Evolutionary conservation across 2,329 filamentous ascomycete species (phyloP).

Genomic region (Cladophialophora carrionii): DNA sequence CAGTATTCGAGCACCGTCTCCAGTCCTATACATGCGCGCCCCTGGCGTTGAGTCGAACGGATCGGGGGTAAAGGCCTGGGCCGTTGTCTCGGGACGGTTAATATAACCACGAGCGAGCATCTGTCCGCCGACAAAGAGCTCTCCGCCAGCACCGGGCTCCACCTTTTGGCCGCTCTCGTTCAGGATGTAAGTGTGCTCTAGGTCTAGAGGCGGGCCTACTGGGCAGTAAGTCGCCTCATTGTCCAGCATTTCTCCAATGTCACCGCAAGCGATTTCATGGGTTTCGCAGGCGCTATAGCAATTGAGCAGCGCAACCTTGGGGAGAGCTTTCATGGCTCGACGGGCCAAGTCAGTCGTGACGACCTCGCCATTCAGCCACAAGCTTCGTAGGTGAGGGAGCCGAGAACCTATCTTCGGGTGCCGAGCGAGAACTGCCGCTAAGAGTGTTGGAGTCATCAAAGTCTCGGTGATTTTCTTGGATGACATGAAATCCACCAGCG

Average conservation of each 20-base stretch:
- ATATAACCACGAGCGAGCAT: constrained; percentile 76
- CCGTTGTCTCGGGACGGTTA: constrained; percentile 76
- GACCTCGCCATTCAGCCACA: constrained; percentile 84
- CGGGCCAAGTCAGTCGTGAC: constrained; percentile 76
- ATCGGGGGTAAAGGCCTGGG: constrained; percentile 70
- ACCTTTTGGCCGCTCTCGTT: constrained; percentile 70
- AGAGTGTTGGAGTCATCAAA: constrained; percentile 78
- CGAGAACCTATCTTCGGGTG: constrained; percentile 67
- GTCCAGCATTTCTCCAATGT: constrained; percentile 69
- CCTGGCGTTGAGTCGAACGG: constrained; percentile 63
- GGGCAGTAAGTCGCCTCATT: constrained; percentile 70
- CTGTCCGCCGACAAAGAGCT: constrained; percentile 75
- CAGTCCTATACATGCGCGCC: constrained; percentile 74
- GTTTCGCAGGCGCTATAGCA: constrained; percentile 84
- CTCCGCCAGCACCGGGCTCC: constrained; percentile 65
- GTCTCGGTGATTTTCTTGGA: constrained; percentile 73
- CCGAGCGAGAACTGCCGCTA: constrained; percentile 72
- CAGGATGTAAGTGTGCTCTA: constrained; percentile 71
- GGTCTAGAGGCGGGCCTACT: constrained; percentile 71
- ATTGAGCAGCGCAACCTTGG: constrained; percentile 71
- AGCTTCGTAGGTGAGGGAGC: constrained; percentile 67
- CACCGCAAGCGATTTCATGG: constrained; percentile 76
- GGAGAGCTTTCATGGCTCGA: constrained; percentile 68
- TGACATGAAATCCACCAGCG: constrained; percentile 71
- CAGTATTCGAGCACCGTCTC: constrained; percentile 69